A percentile compares a stretch with the other conserved stretches of the same genome.
Evolutionary conservation across 2,329 filamentous ascomycete species (phyloP).

Genomic region (Dryadomyces sulphureus): DNA sequence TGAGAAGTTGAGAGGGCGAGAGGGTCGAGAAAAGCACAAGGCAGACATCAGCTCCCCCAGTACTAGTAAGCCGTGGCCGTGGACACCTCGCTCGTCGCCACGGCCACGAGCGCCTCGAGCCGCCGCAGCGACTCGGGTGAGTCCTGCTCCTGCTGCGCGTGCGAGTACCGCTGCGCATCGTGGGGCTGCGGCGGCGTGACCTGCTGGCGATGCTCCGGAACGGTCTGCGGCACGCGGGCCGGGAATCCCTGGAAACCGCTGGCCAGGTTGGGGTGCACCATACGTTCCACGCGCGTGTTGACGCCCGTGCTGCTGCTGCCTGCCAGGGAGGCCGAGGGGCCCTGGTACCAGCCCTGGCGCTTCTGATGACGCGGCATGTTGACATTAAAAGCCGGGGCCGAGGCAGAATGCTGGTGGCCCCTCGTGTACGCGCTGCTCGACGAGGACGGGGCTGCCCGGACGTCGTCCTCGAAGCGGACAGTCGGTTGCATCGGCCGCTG

Average conservation of each 20-base stretch:
- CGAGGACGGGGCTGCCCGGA: slow-evolving; percentile 15
- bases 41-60: no score
- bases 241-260: slow-evolving; percentile 12
- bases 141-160: background rate
- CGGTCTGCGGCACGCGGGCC: slow-evolving; percentile 8
- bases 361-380: slow-evolving; percentile 43
- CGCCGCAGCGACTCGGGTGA: slow-evolving; percentile 4
- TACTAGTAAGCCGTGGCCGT: slow-evolving; percentile 10
- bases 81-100: slow-evolving; percentile 10
- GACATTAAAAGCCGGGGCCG: slow-evolving; percentile 35
- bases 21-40: no score
- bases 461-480: slow-evolving; percentile 40
- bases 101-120: slow-evolving; percentile 12
- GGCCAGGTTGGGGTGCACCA: slow-evolving; percentile 38
- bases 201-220: slow-evolving; percentile 5
- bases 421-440: slow-evolving; percentile 7
- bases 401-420: slow-evolving; percentile 43
- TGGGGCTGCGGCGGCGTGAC: background rate
- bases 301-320: slow-evolving; percentile 7
- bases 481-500: slow-evolving; percentile 15
- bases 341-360: slow-evolving; percentile 60
- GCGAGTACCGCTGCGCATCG: slow-evolving; percentile 1
- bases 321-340: slow-evolving; percentile 19
- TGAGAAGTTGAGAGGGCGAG: no score
- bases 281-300: slow-evolving; percentile 33